Evolutionary conservation across 2,329 filamentous ascomycete genomes (phyloP), one percentile per base, ranked within the genome.

Genomic region (Ambrosiella beaveri): DNA sequence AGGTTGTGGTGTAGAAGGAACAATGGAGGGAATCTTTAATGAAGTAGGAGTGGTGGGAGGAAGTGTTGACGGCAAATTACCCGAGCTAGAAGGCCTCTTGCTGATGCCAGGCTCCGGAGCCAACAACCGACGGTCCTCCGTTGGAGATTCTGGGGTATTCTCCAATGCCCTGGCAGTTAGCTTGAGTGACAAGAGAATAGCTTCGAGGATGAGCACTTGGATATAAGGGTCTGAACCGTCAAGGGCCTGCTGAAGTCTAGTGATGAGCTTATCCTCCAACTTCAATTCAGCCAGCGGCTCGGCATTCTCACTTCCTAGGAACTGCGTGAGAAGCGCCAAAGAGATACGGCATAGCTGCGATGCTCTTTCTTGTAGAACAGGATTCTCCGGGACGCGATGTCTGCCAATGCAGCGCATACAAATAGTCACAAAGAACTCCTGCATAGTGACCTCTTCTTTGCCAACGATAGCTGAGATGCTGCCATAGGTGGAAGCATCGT

Each of bases 121-220:
- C 39, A 58, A 12, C 7, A 50, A 19, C 13, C 55, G 41, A 37
- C 57, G 45, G 15, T 60, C 59, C 40, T 60, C 59, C 35, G 97
- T 71, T 40, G 82, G 74, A n/a, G 80, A 71, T 2, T 86, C 82
- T n/a, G 86, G 85, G 3, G 83, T 78, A 38, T 66, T 65, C 5
- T 7, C 38, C 9, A 56, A 41, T 3, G 52, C 47, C 17, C 40
- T 44, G 17, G 40, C 75, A 47, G 77, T 73, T 47, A 93, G 75
- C 65, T 82, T 88, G 8, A 96, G 74, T 2, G 85, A 76, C 52
- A 82, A 81, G 64, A 86, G 80, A 2, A 90, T 78, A n/a, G 87
- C 82, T 64, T 90, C 86, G 27, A 96, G 77, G 8, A 95, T 71
- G 0, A 88, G 75, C 12, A 85, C 82, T 65, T 95, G 89, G 1